These are phyloP conservation scores for Solanum chmielewskii DNA, from an alignment of 257 asterid species.

Conservation along the genomic window DNA sequence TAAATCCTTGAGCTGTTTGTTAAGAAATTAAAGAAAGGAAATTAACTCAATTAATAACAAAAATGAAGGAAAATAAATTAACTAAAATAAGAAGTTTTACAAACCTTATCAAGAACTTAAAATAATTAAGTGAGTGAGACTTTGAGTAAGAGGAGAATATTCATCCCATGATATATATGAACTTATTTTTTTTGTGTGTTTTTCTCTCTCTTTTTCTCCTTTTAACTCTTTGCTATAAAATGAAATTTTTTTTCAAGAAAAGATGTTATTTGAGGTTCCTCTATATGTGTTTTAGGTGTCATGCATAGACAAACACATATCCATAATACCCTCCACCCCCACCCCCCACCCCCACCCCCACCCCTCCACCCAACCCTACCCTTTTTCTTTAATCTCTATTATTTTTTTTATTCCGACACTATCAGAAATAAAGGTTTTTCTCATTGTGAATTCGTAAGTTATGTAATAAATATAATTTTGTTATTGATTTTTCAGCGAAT, in stretches of 20 bases:
- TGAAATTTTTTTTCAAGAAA: slow-evolving; percentile 18
- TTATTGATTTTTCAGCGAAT: too few species aligned
- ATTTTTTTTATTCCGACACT: not conserved
- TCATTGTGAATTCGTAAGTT: too few species aligned
- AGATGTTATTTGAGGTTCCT: slow-evolving; percentile 29
- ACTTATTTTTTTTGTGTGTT: not conserved
- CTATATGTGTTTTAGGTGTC: slow-evolving; percentile 31
- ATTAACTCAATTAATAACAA: not conserved
- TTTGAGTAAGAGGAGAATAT: not conserved
- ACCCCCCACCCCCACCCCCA: not conserved
- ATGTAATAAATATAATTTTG: too few species aligned
- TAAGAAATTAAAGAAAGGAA: not conserved
- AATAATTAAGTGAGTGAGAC: not conserved
- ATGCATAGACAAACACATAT: slow-evolving; percentile 28
- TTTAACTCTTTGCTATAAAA: slow-evolving; percentile 27
- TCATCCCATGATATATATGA: not conserved
- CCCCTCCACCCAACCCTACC: not conserved
- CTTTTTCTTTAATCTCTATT: not conserved
- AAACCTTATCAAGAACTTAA: not conserved
- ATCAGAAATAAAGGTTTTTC: fast-evolving
- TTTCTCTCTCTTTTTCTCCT: not conserved
- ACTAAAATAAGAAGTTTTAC: not conserved
- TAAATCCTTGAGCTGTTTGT: not conserved
- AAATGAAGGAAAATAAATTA: not conserved
- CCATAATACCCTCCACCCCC: not conserved